Evolutionary conservation across 2,329 filamentous ascomycete species (phyloP).

Genomic region (Fusarium domesticum): DNA sequence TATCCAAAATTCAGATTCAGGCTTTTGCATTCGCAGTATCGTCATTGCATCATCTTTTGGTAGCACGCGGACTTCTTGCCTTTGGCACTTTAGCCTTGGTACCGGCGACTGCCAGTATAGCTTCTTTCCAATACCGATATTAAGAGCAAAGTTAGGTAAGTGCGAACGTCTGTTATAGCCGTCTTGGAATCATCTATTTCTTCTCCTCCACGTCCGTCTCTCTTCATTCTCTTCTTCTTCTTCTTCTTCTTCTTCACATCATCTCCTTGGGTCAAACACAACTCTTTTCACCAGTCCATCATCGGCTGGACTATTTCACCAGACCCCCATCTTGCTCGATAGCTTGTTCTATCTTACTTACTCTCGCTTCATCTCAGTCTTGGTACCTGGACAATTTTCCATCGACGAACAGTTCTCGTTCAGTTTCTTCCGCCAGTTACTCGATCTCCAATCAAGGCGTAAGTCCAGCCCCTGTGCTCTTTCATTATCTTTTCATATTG

Average conservation of each 20-base stretch:
- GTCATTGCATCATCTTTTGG: not conserved
- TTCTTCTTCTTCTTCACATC: conserved; percentile 39
- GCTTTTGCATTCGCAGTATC: conserved; percentile 15
- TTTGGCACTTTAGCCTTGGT: not conserved
- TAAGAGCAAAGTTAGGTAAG: conserved; percentile 24
- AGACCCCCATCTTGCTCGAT: conserved; percentile 54
- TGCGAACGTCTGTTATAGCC: conserved; percentile 7
- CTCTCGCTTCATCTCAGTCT: conserved; percentile 54
- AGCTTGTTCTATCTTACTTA: conserved; percentile 59
- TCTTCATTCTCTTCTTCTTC: conserved; percentile 15
- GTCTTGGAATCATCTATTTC: conserved; percentile 6
- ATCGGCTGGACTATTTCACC: conserved; percentile 34
- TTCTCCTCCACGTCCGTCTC: conserved; percentile 10
- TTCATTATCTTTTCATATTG: not conserved
- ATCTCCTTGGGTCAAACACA: conserved; percentile 44
- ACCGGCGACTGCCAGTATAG: not conserved
- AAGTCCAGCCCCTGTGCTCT: conserved; percentile 22
- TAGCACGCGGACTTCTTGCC: conserved; percentile 5
- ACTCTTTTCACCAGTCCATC: conserved; percentile 40
- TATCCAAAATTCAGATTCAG: not conserved
- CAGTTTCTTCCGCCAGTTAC: conserved; percentile 31
- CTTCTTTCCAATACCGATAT: conserved; percentile 4
- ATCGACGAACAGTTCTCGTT: conserved; percentile 32
- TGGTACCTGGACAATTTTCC: conserved; percentile 48
- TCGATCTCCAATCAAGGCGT: conserved; percentile 27